Conservation (phyloP, 331 rosid genomes). For the Malus hybrid region DNA sequence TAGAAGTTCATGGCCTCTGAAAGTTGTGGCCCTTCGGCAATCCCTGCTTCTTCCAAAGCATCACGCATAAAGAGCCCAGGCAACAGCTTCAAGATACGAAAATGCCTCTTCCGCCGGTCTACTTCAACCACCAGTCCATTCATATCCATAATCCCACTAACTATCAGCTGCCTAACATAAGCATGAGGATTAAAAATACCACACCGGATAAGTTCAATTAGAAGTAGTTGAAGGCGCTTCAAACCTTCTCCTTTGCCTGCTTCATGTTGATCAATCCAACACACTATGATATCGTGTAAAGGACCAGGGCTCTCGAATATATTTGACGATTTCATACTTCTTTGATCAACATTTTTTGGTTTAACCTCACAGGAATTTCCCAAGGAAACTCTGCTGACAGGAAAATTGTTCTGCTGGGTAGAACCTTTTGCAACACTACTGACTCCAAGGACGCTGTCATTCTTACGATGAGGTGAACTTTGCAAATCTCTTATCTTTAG, state of each 20-base stretch:
- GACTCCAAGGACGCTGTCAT: conserved; percentile 25
- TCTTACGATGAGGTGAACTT: conserved; percentile 28
- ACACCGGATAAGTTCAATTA: conserved; percentile 63
- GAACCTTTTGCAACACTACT: conserved; percentile 32
- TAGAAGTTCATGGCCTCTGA: conserved; percentile 58
- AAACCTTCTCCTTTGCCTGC: conserved; percentile 78
- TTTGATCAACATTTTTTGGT: conserved; percentile 28
- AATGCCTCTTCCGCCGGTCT: conserved; percentile 66
- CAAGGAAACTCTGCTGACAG: conserved; percentile 24
- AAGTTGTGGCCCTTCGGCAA: conserved; percentile 58
- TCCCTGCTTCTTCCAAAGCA: conserved; percentile 62
- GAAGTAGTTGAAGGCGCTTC: conserved; percentile 69
- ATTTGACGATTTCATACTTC: conserved; percentile 22
- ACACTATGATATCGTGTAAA: conserved; percentile 82
- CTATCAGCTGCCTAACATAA: conserved; percentile 91
- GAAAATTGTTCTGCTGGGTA: conserved; percentile 33
- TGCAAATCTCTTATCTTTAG: conserved; percentile 57
- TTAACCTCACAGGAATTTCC: conserved; percentile 29
- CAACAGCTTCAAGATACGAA: conserved; percentile 65
- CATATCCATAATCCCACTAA: conserved; percentile 84
- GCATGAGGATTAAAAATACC: conserved; percentile 88
- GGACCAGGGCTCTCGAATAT: conserved; percentile 90
- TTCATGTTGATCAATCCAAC: conserved; percentile 99
- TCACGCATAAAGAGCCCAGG: conserved; percentile 56
- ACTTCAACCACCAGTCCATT: conserved; percentile 46